Evolutionary conservation across 164 flowering plant species (phyloP).

Genomic region (Malania oleifera): DNA sequence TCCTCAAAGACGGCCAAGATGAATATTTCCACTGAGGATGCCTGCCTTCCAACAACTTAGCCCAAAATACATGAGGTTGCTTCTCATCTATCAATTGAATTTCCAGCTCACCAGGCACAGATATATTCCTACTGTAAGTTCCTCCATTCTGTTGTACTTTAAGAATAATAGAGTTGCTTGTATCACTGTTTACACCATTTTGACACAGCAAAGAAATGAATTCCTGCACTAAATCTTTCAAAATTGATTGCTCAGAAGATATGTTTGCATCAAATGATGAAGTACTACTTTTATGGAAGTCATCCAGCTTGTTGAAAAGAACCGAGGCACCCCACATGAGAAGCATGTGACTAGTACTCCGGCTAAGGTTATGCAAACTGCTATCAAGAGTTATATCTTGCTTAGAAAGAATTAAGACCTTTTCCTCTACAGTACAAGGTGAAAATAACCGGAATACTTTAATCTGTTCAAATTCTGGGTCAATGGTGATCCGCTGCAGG

Average conservation of each 20-base stretch:
- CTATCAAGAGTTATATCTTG: conserved; percentile 38
- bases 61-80: conserved; percentile 64
- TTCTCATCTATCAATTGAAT: conserved; percentile 30
- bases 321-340: conserved; percentile 78
- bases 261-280: conserved; percentile 10
- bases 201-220: conserved; percentile 29
- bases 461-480: conserved; percentile 46
- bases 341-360: conserved; percentile 36
- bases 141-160: conserved; percentile 42
- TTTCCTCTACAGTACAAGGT: conserved; percentile 82
- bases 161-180: conserved; percentile 25
- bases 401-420: conserved; percentile 46
- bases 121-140: conserved; percentile 23
- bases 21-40: conserved; percentile 59
- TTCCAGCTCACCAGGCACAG: conserved; percentile 53
- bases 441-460: conserved; percentile 75
- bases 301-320: conserved; percentile 52
- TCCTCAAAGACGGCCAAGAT: conserved; percentile 39
- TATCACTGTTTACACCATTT: conserved; percentile 14
- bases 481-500: conserved; percentile 58
- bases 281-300: conserved; percentile 38
- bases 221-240: conserved; percentile 45
- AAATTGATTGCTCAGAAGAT: conserved; percentile 25
- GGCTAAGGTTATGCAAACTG: conserved; percentile 35
- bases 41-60: conserved; percentile 52